These are phyloP conservation scores for Fusarium odoratissimum DNA, from an alignment of 2,329 filamentous ascomycete species.

Conservation along the genomic window DNA sequence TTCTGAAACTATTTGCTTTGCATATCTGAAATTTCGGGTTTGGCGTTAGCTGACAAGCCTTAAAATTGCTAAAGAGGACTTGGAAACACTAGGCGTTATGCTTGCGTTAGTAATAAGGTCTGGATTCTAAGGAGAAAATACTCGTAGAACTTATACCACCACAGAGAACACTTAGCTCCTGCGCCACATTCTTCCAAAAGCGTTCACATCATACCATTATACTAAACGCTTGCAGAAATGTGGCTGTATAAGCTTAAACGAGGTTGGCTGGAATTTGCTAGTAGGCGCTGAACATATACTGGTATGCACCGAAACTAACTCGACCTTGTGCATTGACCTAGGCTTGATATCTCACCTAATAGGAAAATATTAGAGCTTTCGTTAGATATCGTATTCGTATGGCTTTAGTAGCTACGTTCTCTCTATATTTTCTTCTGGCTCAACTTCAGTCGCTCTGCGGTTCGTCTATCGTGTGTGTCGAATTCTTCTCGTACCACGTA, in stretches of 20 bases:
- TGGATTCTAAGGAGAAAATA: neutral
- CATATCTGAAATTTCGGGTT: neutral
- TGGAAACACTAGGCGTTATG: neutral
- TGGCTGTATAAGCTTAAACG: neutral
- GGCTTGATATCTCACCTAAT: neutral
- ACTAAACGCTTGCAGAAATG: neutral
- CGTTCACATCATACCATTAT: neutral
- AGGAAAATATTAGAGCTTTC: neutral
- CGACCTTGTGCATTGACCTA: neutral
- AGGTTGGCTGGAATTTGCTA: neutral
- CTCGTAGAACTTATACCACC: no score
- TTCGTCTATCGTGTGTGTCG: rapidly evolving
- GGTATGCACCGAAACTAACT: neutral
- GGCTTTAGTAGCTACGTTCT: neutral
- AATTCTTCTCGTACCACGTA: neutral
- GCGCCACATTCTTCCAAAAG: neutral
- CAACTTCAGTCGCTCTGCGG: neutral
- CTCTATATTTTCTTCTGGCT: neutral
- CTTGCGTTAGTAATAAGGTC: neutral
- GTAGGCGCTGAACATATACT: rapidly evolving
- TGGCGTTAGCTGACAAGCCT: neutral
- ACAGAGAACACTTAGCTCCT: neutral
- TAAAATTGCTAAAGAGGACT: neutral
- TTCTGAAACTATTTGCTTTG: neutral
- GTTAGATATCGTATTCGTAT: neutral